Conservation (phyloP, 805 yeast species). For the Wickerhamiella sergipiensis region DNA sequence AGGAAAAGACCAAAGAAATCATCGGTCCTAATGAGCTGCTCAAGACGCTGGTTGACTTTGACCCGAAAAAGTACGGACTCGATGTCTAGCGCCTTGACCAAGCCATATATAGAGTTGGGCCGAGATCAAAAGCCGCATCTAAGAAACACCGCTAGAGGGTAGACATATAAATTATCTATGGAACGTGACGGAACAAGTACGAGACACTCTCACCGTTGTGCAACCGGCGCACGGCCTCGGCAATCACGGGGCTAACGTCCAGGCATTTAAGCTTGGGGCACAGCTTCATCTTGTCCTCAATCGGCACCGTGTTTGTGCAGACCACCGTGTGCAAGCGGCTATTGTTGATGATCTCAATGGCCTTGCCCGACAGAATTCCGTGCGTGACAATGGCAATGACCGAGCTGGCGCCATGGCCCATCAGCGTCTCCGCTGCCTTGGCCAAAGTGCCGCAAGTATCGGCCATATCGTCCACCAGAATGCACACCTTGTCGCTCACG, state of each 20-base stretch:
- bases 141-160: too few species aligned
- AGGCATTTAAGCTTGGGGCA: conserved; percentile 63
- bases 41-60: conserved; percentile 38
- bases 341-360: conserved; percentile 57
- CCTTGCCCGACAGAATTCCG: conserved; percentile 84
- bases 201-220: conserved; percentile 96
- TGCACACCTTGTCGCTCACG: conserved; percentile 71
- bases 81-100: not conserved
- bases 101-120: too few species aligned
- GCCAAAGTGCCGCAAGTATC: conserved; percentile 97
- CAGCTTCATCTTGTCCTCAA: conserved; percentile 44
- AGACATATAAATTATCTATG: conserved; percentile 3
- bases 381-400: conserved; percentile 95
- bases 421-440: conserved; percentile 81
- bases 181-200: conserved; percentile 44
- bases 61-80: conserved; percentile 30
- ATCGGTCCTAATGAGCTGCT: conserved; percentile 42
- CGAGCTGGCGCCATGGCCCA: conserved; percentile 66
- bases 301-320: conserved; percentile 90
- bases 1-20: conserved; percentile 31
- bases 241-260: conserved; percentile 77
- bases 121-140: too few species aligned
- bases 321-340: conserved; percentile 62
- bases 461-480: conserved; percentile 94
- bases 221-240: conserved; percentile 86